A percentile compares a stretch with the other conserved stretches of the same genome.
Conservation (phyloP, 2,329 filamentous ascomycete genomes). For the Sporothrix pseudoabietina region DNA sequence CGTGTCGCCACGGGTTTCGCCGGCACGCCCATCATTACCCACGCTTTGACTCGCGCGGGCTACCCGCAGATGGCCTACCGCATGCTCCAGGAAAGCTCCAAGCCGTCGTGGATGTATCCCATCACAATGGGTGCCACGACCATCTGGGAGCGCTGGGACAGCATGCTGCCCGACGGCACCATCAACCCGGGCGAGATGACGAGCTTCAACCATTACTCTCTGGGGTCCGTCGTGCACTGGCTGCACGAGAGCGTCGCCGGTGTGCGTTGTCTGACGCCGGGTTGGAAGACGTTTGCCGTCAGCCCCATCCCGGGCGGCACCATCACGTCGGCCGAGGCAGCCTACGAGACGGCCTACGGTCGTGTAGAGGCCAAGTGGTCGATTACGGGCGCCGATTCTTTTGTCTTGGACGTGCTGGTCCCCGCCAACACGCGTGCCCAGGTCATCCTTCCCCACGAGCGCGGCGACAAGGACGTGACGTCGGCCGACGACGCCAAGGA, state of each 20-base stretch:
- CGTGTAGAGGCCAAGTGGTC: constrained; percentile 33
- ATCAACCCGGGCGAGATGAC: constrained; percentile 48
- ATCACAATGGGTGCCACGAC: constrained; percentile 47
- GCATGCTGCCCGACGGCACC: constrained; percentile 40
- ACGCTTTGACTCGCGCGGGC: constrained; percentile 31
- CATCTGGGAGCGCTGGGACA: constrained; percentile 41
- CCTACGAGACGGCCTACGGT: neutral
- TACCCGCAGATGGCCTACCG: constrained; percentile 37
- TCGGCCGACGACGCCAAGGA: neutral
- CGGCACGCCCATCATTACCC: constrained; percentile 37
- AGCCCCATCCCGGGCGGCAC: neutral
- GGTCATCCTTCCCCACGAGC: constrained; percentile 30
- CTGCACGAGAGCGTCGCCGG: constrained; percentile 21
- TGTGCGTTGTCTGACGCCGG: constrained; percentile 12
- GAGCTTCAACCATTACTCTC: constrained; percentile 48
- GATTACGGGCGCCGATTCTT: constrained; percentile 8
- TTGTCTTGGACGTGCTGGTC: constrained; percentile 32
- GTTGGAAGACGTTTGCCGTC: constrained; percentile 22
- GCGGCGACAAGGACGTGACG: neutral
- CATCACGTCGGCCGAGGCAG: neutral
- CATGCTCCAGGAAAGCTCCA: constrained; percentile 44
- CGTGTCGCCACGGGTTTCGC: constrained; percentile 39
- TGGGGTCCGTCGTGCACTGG: constrained; percentile 38
- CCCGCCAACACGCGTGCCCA: constrained; percentile 33
- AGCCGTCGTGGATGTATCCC: constrained; percentile 45